Conservation (phyloP, 2,329 filamentous ascomycete genomes). For the Scytalidium sp. region DNA sequence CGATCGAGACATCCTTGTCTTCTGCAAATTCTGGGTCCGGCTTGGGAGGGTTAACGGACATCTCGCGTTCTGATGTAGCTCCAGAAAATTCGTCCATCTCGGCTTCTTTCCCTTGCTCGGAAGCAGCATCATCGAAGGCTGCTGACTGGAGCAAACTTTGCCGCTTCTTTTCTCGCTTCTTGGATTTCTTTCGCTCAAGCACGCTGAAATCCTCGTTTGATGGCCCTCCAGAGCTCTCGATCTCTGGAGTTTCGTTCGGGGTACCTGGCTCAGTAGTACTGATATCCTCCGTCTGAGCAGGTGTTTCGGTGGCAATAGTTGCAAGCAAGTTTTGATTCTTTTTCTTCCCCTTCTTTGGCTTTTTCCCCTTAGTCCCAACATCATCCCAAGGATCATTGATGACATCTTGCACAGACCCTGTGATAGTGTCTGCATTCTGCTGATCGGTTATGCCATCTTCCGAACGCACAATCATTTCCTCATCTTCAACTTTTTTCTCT, state of each 20-base stretch:
- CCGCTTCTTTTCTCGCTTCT: slow-evolving; percentile 34
- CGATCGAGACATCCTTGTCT: slow-evolving; percentile 7
- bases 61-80: too few relatives aligned
- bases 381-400: slow-evolving; percentile 3
- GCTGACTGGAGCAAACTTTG: background rate
- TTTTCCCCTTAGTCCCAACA: slow-evolving; percentile 24
- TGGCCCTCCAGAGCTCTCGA: too few relatives aligned
- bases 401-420: background rate
- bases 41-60: too few relatives aligned
- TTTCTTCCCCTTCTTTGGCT: slow-evolving; percentile 37
- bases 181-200: slow-evolving; percentile 47
- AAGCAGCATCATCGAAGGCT: too few relatives aligned
- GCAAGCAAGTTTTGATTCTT: slow-evolving; percentile 4
- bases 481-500: slow-evolving; percentile 17
- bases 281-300: background rate
- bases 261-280: background rate
- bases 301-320: background rate
- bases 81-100: too few relatives aligned
- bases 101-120: too few relatives aligned
- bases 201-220: too few relatives aligned
- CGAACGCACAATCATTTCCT: background rate
- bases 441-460: background rate
- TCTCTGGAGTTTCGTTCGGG: background rate
- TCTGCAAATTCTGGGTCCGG: background rate
- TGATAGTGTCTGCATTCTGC: background rate